Evolutionary conservation across 164 flowering plant species (phyloP), one percentile per base, ranked within the genome.

Genomic region (Amborella trichopoda): DNA sequence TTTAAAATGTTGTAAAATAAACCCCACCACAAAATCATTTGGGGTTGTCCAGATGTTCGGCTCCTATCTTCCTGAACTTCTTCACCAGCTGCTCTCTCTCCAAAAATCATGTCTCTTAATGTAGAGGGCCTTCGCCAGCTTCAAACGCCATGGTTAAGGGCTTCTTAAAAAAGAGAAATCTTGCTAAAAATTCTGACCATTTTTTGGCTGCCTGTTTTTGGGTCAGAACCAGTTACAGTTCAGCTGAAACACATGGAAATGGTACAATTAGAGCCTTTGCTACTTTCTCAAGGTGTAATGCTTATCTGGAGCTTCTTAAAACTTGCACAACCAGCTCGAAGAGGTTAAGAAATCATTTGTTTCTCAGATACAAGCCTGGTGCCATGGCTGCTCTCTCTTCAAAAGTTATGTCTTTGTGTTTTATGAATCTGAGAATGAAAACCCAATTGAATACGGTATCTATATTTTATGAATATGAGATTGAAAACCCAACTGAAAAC

Each of bases 331-430:
- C 36, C 84, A 72, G 45, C 78, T 88, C 0, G 88, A 87, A 47
- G 88, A 87, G 48, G 83, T 77, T 0, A 90, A 87, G 77, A 87
- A 83, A 57, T 83, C 94, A 2, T 88, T 88, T 18, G 90, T 79
- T 33, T 74, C 85, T 4, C 94, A 83, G 55, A 76, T 87, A 52
- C 87, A 83, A 52, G 83, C 81, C 28, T 77, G 79, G 87, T 69
- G 78, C 52, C 84, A 77, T 46, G 74, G 81, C 4, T 78, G 86
- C 1, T 62, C 78, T n/a, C 83, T 93, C 56, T 83, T 93, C 93
- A 38, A 22, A 22, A 83, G n/a, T n/a, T n/a, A n/a, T n/a, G n/a
- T n/a, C n/a, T n/a, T n/a, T n/a, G n/a, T n/a, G n/a, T n/a, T n/a
- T n/a, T n/a, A n/a, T n/a, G n/a, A n/a, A n/a, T n/a, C n/a, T n/a